Evolutionary conservation across 2,329 filamentous ascomycete genomes (phyloP).

Genomic region (Nigrograna mackinnonii): DNA sequence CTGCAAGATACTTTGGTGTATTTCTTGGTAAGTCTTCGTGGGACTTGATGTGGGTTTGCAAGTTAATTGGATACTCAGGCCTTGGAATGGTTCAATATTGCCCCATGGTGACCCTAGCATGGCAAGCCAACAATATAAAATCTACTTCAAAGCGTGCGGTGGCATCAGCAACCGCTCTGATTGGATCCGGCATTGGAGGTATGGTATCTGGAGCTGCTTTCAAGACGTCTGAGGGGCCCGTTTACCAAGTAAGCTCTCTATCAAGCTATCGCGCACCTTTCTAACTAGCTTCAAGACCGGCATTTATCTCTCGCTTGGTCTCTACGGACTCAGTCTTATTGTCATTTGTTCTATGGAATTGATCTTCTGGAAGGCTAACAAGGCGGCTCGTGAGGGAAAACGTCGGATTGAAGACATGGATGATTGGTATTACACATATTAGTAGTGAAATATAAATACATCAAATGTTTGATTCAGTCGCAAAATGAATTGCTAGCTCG

Average conservation of each 20-base stretch:
- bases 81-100: background rate
- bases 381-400: background rate
- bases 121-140: background rate
- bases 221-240: background rate
- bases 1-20: slow-evolving; percentile 25
- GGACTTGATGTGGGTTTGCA: no score
- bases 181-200: background rate
- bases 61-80: background rate
- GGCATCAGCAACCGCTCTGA: background rate
- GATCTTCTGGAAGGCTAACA: background rate
- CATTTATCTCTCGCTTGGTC: background rate
- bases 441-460: no score
- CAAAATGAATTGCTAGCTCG: no score
- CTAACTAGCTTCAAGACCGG: no score
- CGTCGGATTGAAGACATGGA: background rate
- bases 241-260: background rate
- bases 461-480: background rate
- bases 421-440: background rate
- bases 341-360: background rate
- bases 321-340: background rate
- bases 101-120: background rate
- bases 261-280: no score
- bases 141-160: background rate
- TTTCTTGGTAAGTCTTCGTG: no score
- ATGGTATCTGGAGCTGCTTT: background rate